Evolutionary conservation across 495 filamentous ascomycete species (phyloP).

Genomic region (Mycothermus thermophilus): DNA sequence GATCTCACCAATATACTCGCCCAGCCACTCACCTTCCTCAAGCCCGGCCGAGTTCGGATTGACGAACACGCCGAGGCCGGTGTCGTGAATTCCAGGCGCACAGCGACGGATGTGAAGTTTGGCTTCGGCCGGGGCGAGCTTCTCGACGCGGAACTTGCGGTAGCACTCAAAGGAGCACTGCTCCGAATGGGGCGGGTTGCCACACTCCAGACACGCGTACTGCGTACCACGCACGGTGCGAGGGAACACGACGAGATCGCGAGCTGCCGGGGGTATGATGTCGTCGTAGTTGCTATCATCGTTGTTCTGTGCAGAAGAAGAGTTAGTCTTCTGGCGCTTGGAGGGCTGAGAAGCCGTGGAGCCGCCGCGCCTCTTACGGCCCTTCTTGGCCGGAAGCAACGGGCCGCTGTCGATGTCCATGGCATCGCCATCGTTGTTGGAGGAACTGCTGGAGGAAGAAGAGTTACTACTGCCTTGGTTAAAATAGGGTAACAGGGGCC

Average conservation of each 20-base stretch:
- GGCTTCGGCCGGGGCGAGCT: not conserved
- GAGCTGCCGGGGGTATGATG: not conserved
- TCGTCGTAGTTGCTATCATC: not conserved
- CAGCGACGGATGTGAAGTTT: conserved; percentile 3
- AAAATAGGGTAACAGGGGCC: not conserved
- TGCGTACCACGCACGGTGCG: not conserved
- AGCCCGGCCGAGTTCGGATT: not conserved
- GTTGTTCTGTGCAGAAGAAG: not conserved
- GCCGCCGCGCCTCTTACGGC: no score
- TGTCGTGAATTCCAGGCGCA: not conserved
- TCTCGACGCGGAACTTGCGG: not conserved
- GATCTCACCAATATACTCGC: conserved; percentile 5
- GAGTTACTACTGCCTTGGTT: no score
- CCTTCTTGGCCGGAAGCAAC: no score
- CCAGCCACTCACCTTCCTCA: not conserved
- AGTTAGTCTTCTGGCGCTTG: no score
- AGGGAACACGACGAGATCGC: not conserved
- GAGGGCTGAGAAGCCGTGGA: no score
- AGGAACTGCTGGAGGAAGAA: no score
- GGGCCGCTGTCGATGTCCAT: no score
- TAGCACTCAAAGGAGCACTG: conserved; percentile 1
- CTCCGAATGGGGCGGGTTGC: not conserved
- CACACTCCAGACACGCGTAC: conserved; percentile 2
- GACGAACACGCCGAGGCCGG: conserved; percentile 3
- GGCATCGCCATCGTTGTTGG: no score